Base-by-base conservation (phyloP, 768 basidiomycete genomes). In the Lentinula boryana region DNA sequence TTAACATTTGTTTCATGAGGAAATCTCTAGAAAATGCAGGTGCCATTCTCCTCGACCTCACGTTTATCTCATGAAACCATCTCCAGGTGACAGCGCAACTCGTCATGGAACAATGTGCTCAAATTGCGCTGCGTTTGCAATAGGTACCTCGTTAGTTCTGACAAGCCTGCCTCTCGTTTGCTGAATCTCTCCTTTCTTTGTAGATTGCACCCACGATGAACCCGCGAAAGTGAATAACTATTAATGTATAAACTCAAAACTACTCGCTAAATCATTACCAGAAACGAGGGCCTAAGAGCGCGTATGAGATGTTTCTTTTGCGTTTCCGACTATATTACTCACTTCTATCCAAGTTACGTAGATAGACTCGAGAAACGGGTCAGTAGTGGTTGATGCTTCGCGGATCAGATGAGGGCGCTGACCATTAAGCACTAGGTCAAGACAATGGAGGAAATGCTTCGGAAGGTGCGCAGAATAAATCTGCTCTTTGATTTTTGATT, bases 31-130 rank as follows among this genome's bases (percentile, higher is more conserved):
- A 38, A 38, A 38, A 38, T 38, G 36, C 36, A 38, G 36, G 36
- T 38, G 36, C 9, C 36, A 38, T 38, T 48, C 4, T 48, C 8
- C 44, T 48, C 31, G 43, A 27, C 44, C 67, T 23, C 62, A 27
- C 58, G 18, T 40, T 41, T 31, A 61, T 35, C 15, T 44, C 33
- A 56, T 27, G 31, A 32, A 27, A 44, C 5, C 21, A 18, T 15
- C 33, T 50, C 38, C 15, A 84, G 84, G 84, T 63, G 83, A 89
- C 62, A 88, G 87, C 64, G 82, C 83, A 18, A 80, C 78, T 60
- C 83, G 80, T 78, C 80, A 79, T 4, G 73, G 75, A 2, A 81
- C 80, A 31, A 69, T 72, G 41, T 88, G 86, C 66, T 77, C 84
- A 0, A 86, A 85, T 63, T 88, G 86, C 65, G 73, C 75, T 0